phyloP scores from a whole-genome alignment of 2,329 filamentous ascomycete species.

The Dissoconium aciculare region DNA sequence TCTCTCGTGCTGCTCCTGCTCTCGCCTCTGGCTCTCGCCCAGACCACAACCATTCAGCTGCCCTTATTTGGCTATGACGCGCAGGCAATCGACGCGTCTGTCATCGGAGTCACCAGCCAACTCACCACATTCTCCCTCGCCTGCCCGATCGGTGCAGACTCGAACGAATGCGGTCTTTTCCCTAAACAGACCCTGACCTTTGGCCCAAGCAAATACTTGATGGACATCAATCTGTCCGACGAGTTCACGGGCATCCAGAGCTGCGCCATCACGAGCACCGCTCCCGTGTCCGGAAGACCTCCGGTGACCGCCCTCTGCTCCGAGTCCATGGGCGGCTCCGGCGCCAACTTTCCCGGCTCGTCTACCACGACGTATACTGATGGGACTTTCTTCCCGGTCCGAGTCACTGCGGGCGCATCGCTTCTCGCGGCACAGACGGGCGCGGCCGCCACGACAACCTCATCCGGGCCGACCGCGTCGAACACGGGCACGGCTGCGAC shows the following conservation, averaged over 20 bases:
- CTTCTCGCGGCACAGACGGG: not conserved
- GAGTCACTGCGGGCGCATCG: not conserved
- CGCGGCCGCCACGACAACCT: not conserved
- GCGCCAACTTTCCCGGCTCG: conserved; percentile 11
- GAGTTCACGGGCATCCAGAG: conserved; percentile 11
- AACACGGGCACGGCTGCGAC: not conserved
- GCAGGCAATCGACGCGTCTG: conserved; percentile 10
- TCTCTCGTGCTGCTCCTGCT: not conserved
- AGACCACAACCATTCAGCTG: conserved; percentile 6
- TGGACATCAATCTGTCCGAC: conserved; percentile 8
- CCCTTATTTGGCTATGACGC: conserved; percentile 15
- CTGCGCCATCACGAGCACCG: conserved; percentile 5
- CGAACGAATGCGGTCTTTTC: conserved; percentile 13
- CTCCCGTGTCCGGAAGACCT: too few species aligned
- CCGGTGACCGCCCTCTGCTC: conserved; percentile 7
- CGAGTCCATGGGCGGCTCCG: conserved; percentile 8
- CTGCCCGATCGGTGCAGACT: conserved; percentile 8
- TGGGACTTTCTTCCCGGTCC: not conserved
- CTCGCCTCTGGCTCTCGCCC: not conserved
- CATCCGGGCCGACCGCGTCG: not conserved
- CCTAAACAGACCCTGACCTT: conserved; percentile 10
- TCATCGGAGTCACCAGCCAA: conserved; percentile 7
- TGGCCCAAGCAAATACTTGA: conserved; percentile 12
- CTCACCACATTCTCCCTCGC: conserved; percentile 10
- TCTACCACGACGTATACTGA: conserved; percentile 10